Conservation (phyloP, 495 filamentous ascomycete genomes). For the Bryoglossum gracile region DNA sequence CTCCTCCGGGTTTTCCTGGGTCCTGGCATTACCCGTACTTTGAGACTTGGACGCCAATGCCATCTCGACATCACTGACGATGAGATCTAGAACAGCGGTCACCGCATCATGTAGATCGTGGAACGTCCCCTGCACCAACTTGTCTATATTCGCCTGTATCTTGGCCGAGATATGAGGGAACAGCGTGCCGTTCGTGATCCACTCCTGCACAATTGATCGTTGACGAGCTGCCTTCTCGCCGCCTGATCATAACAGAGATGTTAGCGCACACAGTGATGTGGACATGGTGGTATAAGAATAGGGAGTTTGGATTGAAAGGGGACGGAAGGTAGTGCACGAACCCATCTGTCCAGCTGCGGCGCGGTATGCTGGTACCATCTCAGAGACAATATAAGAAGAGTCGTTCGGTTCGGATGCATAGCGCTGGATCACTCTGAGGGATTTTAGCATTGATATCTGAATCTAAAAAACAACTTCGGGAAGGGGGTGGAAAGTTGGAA, state of each 20-base stretch:
- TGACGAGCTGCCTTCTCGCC: slow-evolving; percentile 5
- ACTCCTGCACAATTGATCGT: slow-evolving; percentile 1
- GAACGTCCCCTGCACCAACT: slow-evolving; percentile 3
- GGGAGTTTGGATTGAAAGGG: not conserved
- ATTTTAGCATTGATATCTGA: slow-evolving; percentile 1
- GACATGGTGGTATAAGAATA: not conserved
- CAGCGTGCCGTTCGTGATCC: slow-evolving; percentile 12
- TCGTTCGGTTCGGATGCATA: slow-evolving; percentile 14
- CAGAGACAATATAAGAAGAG: slow-evolving; percentile 12
- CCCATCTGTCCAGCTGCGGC: slow-evolving; percentile 7
- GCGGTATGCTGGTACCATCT: slow-evolving; percentile 13
- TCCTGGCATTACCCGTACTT: not conserved
- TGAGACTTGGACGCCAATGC: slow-evolving; percentile 6
- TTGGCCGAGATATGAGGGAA: slow-evolving; percentile 11
- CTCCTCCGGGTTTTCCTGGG: not conserved
- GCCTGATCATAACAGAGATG: slow-evolving; percentile 2
- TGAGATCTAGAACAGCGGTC: not conserved
- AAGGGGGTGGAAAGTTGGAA: not conserved
- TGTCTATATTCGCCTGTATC: slow-evolving; percentile 4
- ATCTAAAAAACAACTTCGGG: not conserved
- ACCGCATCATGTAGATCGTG: not conserved
- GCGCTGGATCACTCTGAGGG: not conserved
- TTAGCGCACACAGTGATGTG: not conserved
- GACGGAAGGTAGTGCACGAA: slow-evolving; percentile 4
- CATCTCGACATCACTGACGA: slow-evolving; percentile 7